These are phyloP conservation scores for Yamadazyma jaroonii DNA, from an alignment of 1,139 yeast genomes.

Conservation along the genomic window DNA sequence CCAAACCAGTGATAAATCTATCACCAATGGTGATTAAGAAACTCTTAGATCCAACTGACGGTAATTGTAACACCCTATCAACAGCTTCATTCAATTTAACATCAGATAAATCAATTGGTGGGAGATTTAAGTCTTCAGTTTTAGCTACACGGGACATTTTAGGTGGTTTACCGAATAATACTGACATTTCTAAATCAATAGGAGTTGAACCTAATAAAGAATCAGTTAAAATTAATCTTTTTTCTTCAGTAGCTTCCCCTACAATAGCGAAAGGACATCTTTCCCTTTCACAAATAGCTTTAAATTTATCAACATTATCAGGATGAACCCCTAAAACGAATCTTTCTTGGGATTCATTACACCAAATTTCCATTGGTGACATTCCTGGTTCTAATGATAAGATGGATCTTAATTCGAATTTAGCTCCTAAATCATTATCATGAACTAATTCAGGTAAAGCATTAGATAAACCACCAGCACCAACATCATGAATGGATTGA, in stretches of 20 bases:
- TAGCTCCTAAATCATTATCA: constrained; percentile 94
- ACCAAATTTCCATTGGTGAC: constrained; percentile 99
- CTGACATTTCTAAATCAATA: constrained; percentile 93
- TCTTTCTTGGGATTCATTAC: constrained; percentile 98
- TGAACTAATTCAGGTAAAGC: constrained; percentile 97
- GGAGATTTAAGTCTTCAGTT: constrained; percentile 59
- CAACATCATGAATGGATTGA: constrained; percentile 97
- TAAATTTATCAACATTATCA: constrained; percentile 68
- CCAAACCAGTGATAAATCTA: constrained; percentile 92
- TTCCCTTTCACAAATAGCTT: constrained; percentile 85
- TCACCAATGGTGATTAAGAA: constrained; percentile 97
- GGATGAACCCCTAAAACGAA: constrained; percentile 92
- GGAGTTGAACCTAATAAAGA: constrained; percentile 74
- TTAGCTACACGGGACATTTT: constrained; percentile 81
- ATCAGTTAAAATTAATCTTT: constrained; percentile 80
- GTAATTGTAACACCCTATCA: constrained; percentile 79
- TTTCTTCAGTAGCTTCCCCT: constrained; percentile 88
- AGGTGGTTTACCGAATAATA: constrained; percentile 97
- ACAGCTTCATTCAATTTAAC: constrained; percentile 61
- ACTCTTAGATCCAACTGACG: constrained; percentile 93
- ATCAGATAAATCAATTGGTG: constrained; percentile 36
- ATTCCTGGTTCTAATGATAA: constrained; percentile 93
- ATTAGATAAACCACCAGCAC: constrained; percentile 98
- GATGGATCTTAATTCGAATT: constrained; percentile 85
- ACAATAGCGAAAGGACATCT: constrained; percentile 96